These are phyloP conservation scores for Rhizophora apiculata DNA, from an alignment of 345 rosid species.

Conservation along the genomic window DNA sequence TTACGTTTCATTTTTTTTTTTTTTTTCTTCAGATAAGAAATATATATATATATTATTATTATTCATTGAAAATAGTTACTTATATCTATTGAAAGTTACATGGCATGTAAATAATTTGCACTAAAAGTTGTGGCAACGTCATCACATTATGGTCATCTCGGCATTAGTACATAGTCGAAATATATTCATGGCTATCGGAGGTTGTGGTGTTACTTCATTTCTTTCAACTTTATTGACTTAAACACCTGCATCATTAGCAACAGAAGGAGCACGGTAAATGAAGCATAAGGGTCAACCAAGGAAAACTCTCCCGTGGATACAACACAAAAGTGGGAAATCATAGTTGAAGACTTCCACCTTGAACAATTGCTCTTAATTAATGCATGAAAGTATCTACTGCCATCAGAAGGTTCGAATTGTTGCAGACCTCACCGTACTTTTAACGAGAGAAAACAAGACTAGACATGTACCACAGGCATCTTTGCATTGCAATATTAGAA, in stretches of 20 bases:
- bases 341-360: slow-evolving; percentile 1
- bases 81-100: too few species aligned
- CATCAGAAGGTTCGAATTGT: neutral
- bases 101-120: neutral
- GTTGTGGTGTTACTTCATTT: neutral
- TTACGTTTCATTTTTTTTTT: too few species aligned
- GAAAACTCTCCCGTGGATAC: neutral
- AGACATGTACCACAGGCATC: neutral
- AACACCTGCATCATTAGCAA: slow-evolving; percentile 6
- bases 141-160: neutral
- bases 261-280: neutral
- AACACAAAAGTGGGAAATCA: neutral
- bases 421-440: neutral
- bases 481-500: neutral
- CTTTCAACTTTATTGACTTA: neutral
- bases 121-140: too few species aligned
- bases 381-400: neutral
- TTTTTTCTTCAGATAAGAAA: too few species aligned
- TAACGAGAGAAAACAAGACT: neutral
- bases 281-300: neutral
- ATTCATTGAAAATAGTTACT: too few species aligned
- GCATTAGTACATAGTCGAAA: neutral
- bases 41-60: too few species aligned
- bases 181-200: neutral
- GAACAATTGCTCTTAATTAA: neutral